These are phyloP conservation scores for Hypoxylon perforatum DNA, from an alignment of 495 filamentous ascomycete genomes.

Conservation along the genomic window DNA sequence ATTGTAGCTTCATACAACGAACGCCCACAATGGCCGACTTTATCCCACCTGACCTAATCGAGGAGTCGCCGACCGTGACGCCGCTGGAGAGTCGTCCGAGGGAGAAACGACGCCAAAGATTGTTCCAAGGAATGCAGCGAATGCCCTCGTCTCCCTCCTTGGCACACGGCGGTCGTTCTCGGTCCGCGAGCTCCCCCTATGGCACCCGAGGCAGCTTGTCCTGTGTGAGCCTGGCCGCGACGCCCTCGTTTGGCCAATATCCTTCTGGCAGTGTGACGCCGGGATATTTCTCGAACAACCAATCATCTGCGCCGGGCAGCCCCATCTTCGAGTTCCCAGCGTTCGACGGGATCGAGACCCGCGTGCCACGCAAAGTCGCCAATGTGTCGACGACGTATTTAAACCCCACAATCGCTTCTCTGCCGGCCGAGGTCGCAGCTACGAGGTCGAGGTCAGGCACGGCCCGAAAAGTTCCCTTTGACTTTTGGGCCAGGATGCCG, in stretches of 20 bases:
- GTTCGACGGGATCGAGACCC: slow-evolving; percentile 49
- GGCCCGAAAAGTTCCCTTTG: slow-evolving; percentile 63
- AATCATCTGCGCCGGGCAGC: slow-evolving; percentile 67
- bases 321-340: slow-evolving; percentile 54
- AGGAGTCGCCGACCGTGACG: slow-evolving; percentile 24
- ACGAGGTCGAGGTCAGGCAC: slow-evolving; percentile 37
- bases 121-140: slow-evolving; percentile 83
- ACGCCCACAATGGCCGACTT: slow-evolving; percentile 27
- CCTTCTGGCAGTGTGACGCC: slow-evolving; percentile 55
- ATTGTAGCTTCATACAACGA: slow-evolving; percentile 7
- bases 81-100: slow-evolving; percentile 66
- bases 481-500: slow-evolving; percentile 85
- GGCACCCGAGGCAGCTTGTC: slow-evolving; percentile 68
- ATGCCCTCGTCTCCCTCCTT: slow-evolving; percentile 90
- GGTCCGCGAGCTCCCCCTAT: slow-evolving; percentile 75
- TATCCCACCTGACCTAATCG: slow-evolving; percentile 27
- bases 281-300: slow-evolving; percentile 71
- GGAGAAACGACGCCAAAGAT: slow-evolving; percentile 75
- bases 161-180: slow-evolving; percentile 69
- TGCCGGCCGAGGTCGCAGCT: slow-evolving; percentile 70
- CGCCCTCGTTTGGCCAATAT: slow-evolving; percentile 60
- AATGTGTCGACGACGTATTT: slow-evolving; percentile 36
- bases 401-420: slow-evolving; percentile 62
- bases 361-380: slow-evolving; percentile 48
- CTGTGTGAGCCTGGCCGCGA: slow-evolving; percentile 81